These are phyloP conservation scores for Gilbertella persicaria DNA, from an alignment of 371 early-diverging fungal genomes.

Conservation along the genomic window DNA sequence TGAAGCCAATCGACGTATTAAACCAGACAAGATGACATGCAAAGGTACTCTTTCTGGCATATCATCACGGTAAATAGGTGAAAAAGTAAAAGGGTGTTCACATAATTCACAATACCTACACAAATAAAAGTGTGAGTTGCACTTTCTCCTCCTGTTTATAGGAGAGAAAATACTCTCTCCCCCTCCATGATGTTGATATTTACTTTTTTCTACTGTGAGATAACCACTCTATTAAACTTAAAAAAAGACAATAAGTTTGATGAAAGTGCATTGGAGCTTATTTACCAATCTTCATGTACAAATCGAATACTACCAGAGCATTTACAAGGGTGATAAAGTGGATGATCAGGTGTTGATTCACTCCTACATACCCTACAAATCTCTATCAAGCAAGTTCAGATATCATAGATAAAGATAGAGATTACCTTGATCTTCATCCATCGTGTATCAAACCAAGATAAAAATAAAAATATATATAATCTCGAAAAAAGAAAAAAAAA, in stretches of 20 bases:
- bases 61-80: slow-evolving; percentile 71
- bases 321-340: slow-evolving; percentile 89
- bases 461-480: neutral
- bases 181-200: slow-evolving; percentile 1
- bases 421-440: neutral
- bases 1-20: slow-evolving; percentile 41
- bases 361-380: slow-evolving; percentile 92
- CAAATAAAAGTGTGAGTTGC: neutral
- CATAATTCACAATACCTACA: slow-evolving; percentile 90
- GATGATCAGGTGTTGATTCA: slow-evolving; percentile 73
- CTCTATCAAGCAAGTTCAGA: slow-evolving; percentile 37
- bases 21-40: slow-evolving; percentile 50
- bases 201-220: slow-evolving; percentile 76
- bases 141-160: neutral
- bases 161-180: too few relatives aligned
- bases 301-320: slow-evolving; percentile 91
- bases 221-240: slow-evolving; percentile 82
- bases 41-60: slow-evolving; percentile 72
- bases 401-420: neutral
- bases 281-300: slow-evolving; percentile 87
- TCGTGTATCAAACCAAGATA: neutral
- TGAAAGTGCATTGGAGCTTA: neutral
- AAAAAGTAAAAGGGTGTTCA: slow-evolving; percentile 77
- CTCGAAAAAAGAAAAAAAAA: neutral
- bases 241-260: neutral